Percentiles rank a stretch among this genome's conserved stretches.
Conservation (phyloP, 176 grass and related monocot genomes). For the Triticum turgidum region DNA sequence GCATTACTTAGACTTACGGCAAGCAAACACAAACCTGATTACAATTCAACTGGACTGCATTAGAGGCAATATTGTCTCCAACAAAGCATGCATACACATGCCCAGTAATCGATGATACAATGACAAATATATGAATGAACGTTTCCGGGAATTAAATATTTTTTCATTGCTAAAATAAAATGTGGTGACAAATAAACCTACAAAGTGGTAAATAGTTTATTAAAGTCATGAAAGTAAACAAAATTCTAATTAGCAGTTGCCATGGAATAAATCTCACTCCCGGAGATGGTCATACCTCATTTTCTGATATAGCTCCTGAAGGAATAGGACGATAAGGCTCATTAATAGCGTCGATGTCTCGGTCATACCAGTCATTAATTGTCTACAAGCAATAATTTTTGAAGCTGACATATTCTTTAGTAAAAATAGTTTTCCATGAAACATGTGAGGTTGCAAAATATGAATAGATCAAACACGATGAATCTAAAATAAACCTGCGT, state of each 20-base stretch:
- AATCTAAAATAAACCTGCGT: conserved; percentile 62
- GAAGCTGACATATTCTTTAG: conserved; percentile 35
- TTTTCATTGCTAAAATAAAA: neutral
- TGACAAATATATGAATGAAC: neutral
- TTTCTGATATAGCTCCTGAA: conserved; percentile 93
- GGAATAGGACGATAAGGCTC: conserved; percentile 99
- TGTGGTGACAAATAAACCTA: neutral
- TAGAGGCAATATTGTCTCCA: neutral
- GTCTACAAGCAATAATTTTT: conserved; percentile 64
- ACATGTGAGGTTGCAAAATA: neutral
- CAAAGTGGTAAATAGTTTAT: neutral
- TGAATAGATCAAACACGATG: neutral
- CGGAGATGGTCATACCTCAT: conserved; percentile 56
- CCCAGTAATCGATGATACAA: neutral
- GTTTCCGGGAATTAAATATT: neutral
- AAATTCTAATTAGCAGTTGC: neutral
- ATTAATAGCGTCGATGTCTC: conserved; percentile 98
- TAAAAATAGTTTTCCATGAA: conserved; percentile 9
- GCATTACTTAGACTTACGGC: neutral
- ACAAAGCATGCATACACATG: neutral
- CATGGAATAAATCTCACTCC: neutral
- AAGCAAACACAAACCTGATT: neutral
- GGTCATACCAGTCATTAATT: conserved; percentile 96
- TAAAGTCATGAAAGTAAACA: conserved; percentile 16
- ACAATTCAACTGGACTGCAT: neutral